Percentiles rank a stretch among this genome's conserved stretches.
These are phyloP conservation scores for Adansonia rubrostipa DNA, from an alignment of 441 rosid genomes.

Conservation along the genomic window DNA sequence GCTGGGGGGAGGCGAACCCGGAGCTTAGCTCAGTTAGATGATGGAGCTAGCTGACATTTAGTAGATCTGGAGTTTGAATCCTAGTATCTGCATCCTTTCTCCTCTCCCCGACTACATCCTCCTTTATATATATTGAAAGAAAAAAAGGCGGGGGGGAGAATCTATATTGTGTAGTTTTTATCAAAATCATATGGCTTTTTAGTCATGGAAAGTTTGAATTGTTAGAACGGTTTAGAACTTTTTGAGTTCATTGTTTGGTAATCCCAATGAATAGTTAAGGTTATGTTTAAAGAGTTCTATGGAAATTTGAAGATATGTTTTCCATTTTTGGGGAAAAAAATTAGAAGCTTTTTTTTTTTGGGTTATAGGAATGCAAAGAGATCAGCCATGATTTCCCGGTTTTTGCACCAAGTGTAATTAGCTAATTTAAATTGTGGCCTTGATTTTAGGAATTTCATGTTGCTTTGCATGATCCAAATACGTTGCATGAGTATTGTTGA, in stretches of 20 bases:
- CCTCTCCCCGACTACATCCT: too few species aligned
- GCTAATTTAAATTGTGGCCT: background rate
- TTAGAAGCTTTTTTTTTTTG: too few species aligned
- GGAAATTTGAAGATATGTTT: background rate
- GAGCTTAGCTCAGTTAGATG: too few species aligned
- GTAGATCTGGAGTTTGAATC: too few species aligned
- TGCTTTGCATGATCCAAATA: background rate
- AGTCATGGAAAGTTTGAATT: background rate
- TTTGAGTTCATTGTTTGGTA: background rate
- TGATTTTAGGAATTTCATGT: background rate
- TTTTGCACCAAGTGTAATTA: background rate
- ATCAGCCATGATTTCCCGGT: background rate
- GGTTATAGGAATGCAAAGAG: background rate
- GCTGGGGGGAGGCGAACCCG: background rate
- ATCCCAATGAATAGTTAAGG: background rate
- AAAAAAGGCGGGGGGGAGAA: too few species aligned
- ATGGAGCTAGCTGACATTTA: too few species aligned
- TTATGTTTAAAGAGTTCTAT: background rate
- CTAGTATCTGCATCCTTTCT: too few species aligned
- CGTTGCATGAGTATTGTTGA: background rate
- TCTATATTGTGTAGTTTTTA: background rate
- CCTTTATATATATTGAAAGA: too few species aligned
- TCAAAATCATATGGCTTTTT: background rate
- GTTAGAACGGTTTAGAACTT: slow-evolving; percentile 2
- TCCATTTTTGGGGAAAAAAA: background rate